Conservation (phyloP, 2,329 filamentous ascomycete genomes). For the Mycocentrospora acerina region DNA sequence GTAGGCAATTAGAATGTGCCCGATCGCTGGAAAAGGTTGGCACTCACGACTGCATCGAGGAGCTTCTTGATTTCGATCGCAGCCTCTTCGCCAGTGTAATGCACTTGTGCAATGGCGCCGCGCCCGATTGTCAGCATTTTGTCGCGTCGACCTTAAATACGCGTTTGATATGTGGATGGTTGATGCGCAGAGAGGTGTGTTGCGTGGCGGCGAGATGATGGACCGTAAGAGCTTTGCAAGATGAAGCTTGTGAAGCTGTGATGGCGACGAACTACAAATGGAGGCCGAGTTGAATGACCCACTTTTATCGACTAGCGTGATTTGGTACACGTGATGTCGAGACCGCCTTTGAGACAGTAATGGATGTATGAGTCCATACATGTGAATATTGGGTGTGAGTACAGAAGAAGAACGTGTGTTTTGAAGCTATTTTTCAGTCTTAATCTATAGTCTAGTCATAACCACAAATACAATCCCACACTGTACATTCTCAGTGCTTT, state of each 20-base stretch:
- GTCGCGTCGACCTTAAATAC: slow-evolving; percentile 6
- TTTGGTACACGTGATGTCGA: slow-evolving; percentile 4
- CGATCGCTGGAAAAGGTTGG: not conserved
- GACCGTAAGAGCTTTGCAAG: slow-evolving; percentile 15
- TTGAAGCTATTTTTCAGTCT: too few relatives aligned
- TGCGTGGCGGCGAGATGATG: too few relatives aligned
- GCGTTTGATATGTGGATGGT: not conserved
- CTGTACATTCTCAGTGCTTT: too few relatives aligned
- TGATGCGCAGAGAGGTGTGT: not conserved
- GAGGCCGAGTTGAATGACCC: slow-evolving; percentile 11
- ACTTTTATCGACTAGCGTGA: slow-evolving; percentile 13
- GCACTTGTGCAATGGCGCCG: slow-evolving; percentile 32
- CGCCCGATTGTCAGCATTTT: slow-evolving; percentile 33
- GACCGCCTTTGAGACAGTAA: not conserved
- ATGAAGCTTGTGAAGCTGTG: slow-evolving; percentile 10
- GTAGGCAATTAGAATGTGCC: slow-evolving; percentile 16
- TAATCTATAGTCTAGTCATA: too few relatives aligned
- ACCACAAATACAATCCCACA: too few relatives aligned
- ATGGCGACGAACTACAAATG: too few relatives aligned
- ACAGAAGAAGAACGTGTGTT: too few relatives aligned
- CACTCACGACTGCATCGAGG: slow-evolving; percentile 72
- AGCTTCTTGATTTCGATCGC: slow-evolving; percentile 71
- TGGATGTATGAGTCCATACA: not conserved
- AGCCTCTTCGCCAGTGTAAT: slow-evolving; percentile 38
- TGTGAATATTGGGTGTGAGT: too few relatives aligned